Percentiles rank a stretch among this genome's conserved stretches.
These are phyloP conservation scores for Colletotrichum noveboracense DNA, from an alignment of 2,329 filamentous ascomycete genomes.

Conservation along the genomic window DNA sequence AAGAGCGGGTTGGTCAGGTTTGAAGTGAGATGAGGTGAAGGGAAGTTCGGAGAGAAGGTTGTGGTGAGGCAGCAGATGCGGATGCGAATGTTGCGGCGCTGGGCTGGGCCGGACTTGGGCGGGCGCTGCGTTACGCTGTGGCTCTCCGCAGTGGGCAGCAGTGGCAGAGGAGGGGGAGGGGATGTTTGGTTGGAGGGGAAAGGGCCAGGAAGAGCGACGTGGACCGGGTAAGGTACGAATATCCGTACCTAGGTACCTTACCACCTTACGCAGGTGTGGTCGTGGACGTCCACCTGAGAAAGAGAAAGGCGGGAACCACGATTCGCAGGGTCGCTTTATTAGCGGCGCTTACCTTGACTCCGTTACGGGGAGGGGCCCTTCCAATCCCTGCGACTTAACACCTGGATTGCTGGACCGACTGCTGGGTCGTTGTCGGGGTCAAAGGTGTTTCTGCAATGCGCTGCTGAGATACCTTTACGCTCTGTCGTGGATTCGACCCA, in stretches of 20 bases:
- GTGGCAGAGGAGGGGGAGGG: not conserved
- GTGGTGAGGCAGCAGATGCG: conserved; percentile 2
- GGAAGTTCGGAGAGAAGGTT: not conserved
- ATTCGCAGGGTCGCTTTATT: conserved; percentile 19
- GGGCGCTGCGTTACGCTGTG: not conserved
- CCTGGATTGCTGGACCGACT: not conserved
- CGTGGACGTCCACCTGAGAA: not conserved
- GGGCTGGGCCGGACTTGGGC: not conserved
- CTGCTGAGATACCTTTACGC: not conserved
- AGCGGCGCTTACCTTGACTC: conserved; percentile 13
- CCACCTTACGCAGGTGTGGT: not conserved
- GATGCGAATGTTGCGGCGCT: conserved; percentile 4
- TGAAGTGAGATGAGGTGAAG: not conserved
- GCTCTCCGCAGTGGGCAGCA: not conserved
- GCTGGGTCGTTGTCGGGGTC: not conserved
- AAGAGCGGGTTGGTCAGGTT: not conserved
- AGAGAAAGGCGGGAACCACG: conserved; percentile 1
- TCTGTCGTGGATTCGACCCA: not conserved
- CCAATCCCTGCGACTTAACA: not conserved
- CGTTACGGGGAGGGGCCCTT: not conserved
- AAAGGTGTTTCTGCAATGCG: not conserved
- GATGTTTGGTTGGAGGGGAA: conserved; percentile 3
- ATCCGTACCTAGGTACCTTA: not conserved
- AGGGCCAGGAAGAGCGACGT: not conserved
- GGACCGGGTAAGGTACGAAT: not conserved